Evolutionary conservation across 192 early-diverging fungal genomes (phyloP), one percentile per base, ranked within the genome.

Genomic region (Mortierella alpina): DNA sequence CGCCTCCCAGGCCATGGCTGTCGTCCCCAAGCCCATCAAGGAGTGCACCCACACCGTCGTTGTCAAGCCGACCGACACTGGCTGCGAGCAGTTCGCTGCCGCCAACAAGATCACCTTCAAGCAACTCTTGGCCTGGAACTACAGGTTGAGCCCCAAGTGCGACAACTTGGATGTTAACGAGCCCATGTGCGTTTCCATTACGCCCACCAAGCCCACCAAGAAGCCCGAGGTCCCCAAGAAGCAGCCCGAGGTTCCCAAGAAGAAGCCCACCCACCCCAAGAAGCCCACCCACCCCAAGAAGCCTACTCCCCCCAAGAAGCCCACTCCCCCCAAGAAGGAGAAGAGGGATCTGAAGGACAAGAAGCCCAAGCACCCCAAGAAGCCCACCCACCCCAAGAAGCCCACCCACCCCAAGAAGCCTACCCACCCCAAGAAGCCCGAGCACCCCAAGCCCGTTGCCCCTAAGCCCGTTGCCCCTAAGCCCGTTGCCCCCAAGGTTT

Each of bases 1-100:
- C 39, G 75, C 75, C 52, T 65, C 75, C 46, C 69, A 70, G 75
- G 68, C 69, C 59, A 50, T 67, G 62, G 75, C 75, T 47, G 75
- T 79, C 41, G 49, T 79, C 75, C 75, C 75, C 49, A 48, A 71
- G 39, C 75, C 75, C 39, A 63, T 79, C 64, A 49, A 66, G 57
- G 63, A 50, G 5, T 79, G 75, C 75, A 31, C 14, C 14, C 65
- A 79, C 63, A 66, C 69, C 13, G 75, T 71, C 45, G 54, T 71
- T 52, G 75, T 79, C 58, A 71, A 66, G 56, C 48, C 75, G 40
- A 65, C 60, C 15, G 75, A 77, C 63, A 66, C 67, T 17, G 63
- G 62, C 53, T 77, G 75, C 68, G 18, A 39, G 6, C 62, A 69
- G 47, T 77, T 77, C 51, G 75, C 75, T 0, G 0, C 40, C 1